Evolutionary conservation across 148 eudicot genomes (phyloP).

Genomic region (Vaccinium vitisidaea): DNA sequence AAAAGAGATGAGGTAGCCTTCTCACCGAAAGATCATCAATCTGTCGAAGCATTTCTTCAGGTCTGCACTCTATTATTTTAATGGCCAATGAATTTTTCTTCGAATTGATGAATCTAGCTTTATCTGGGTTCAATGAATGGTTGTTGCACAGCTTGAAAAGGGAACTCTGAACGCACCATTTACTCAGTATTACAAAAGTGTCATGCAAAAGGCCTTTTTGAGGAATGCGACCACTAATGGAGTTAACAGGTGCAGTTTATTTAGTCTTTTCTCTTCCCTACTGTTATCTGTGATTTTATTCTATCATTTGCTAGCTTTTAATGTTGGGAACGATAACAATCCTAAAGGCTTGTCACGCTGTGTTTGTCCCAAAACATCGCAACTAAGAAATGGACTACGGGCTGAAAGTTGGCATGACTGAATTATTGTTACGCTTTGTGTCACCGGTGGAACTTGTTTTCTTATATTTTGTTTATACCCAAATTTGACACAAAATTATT

Average conservation of each 20-base stretch:
- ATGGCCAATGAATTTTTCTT: conserved; percentile 7
- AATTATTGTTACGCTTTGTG: neutral
- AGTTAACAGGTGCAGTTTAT: conserved; percentile 37
- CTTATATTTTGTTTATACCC: neutral
- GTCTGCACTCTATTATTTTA: conserved; percentile 31
- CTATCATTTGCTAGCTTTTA: neutral
- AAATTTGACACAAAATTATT: no score
- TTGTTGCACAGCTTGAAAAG: conserved; percentile 59
- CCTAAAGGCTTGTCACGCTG: neutral
- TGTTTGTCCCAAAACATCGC: neutral
- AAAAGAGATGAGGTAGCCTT: conserved; percentile 83
- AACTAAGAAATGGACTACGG: conserved; percentile 7
- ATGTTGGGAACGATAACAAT: neutral
- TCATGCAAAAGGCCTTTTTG: conserved; percentile 59
- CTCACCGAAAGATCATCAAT: conserved; percentile 74
- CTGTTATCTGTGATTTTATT: neutral
- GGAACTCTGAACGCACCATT: conserved; percentile 51
- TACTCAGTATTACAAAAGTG: conserved; percentile 76
- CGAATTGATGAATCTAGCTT: conserved; percentile 1
- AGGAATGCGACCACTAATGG: conserved; percentile 36
- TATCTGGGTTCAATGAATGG: conserved; percentile 20
- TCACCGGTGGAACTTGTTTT: neutral
- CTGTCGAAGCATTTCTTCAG: conserved; percentile 82
- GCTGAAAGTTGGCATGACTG: neutral
- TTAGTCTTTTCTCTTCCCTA: conserved; percentile 1